Evolutionary conservation across 2,329 filamentous ascomycete species (phyloP).

Genomic region (Dendrostoma leiphaemia): DNA sequence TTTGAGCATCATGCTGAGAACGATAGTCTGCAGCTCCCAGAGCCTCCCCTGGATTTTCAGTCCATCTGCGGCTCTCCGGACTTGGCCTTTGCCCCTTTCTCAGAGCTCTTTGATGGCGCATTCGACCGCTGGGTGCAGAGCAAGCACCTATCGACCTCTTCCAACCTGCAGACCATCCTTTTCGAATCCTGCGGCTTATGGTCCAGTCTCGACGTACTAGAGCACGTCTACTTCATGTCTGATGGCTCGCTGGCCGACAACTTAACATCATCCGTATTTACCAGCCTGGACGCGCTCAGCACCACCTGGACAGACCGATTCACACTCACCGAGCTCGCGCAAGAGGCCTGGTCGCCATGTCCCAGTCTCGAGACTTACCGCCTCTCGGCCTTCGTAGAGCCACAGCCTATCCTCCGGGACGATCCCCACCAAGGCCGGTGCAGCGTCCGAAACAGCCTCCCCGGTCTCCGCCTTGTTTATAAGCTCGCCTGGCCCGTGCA

Average conservation of each 20-base stretch:
- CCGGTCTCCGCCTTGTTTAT: constrained; percentile 65
- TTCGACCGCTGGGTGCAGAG: constrained; percentile 76
- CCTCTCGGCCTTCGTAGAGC: constrained; percentile 56
- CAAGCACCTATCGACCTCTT: constrained; percentile 69
- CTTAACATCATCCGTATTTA: constrained; percentile 70
- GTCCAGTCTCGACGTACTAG: constrained; percentile 63
- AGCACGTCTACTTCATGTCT: constrained; percentile 72
- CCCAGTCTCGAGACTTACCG: constrained; percentile 55
- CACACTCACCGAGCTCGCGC: constrained; percentile 72
- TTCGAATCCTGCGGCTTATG: constrained; percentile 68
- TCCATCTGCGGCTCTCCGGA: constrained; percentile 47
- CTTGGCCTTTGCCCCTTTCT: constrained; percentile 61
- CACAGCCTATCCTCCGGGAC: constrained; percentile 32
- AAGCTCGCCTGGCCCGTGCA: constrained; percentile 63
- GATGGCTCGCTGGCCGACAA: constrained; percentile 67
- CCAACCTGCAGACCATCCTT: constrained; percentile 63
- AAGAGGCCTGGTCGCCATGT: constrained; percentile 61
- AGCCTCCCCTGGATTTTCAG: constrained; percentile 54
- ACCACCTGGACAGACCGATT: constrained; percentile 77
- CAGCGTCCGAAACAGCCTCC: constrained; percentile 61
- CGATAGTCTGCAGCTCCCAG: constrained; percentile 21
- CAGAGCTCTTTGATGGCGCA: constrained; percentile 68
- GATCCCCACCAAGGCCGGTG: constrained; percentile 45
- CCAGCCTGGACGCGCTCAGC: constrained; percentile 64
- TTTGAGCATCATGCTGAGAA: constrained; percentile 32